Conservation (phyloP, 345 rosid species). For the Capsella bursapastoris region DNA sequence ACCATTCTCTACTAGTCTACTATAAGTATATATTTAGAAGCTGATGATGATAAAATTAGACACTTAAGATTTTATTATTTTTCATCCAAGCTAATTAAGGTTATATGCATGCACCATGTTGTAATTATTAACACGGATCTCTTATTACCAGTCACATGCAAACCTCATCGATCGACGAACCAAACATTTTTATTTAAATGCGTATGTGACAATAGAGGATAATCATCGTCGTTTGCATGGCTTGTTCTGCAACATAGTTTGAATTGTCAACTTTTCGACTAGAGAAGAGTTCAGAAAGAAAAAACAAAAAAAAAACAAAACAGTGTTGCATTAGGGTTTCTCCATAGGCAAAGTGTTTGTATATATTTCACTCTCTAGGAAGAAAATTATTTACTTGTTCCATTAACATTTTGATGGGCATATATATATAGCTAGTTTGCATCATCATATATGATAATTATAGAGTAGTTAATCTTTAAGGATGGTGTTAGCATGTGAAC, state of each 20-base stretch:
- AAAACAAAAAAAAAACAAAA: neutral
- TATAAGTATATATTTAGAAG: neutral
- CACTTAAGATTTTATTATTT: neutral
- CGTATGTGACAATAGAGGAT: neutral
- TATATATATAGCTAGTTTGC: neutral
- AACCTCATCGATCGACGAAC: conserved; percentile 18
- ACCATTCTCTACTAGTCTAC: conserved; percentile 13
- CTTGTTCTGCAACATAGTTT: neutral
- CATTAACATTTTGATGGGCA: neutral
- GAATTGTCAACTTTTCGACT: neutral
- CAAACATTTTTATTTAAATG: neutral
- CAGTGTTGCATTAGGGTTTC: neutral
- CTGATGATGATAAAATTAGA: neutral
- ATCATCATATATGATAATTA: conserved; percentile 6
- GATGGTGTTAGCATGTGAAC: conserved; percentile 43
- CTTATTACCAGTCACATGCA: conserved; percentile 14
- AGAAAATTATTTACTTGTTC: neutral
- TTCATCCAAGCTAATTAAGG: neutral
- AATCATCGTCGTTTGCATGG: neutral
- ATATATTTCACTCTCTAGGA: neutral
- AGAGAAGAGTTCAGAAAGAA: neutral
- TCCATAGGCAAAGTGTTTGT: neutral
- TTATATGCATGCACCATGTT: conserved; percentile 6
- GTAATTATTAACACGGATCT: neutral
- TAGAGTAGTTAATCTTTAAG: conserved; percentile 21